Base-by-base conservation (phyloP, 306 rosid species). In the Cyamopsis tetragonoloba region DNA sequence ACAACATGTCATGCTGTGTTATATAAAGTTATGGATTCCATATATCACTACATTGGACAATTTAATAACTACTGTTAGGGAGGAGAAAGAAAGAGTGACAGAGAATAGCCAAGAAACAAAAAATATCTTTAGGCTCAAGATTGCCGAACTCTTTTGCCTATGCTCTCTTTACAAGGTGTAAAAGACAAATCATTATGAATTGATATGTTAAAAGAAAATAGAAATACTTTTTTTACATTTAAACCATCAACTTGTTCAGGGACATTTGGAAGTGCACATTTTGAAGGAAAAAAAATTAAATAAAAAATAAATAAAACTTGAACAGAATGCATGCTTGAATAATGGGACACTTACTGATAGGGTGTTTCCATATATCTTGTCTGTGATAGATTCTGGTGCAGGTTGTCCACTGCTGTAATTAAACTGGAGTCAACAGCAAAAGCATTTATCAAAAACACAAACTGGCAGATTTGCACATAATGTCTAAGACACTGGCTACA, bases 381-480 rank as follows among this genome's bases (percentile, higher is more conserved):
- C 97, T 11, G 97, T 91, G 71, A 95, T 95, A 71, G 99, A 88
- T 76, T 95, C 97, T 6, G 97, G 99, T 56, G 99, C 99, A 75
- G 99, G 97, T 71, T 91, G 99, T 58, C 96, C 97, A 78, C 97
- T 95, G 75, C 88, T 85, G 87, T 95, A 95, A 79, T 90, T 95
- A 71, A 95, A 91, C 99, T 95, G 82, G 50, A 64, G 42, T 47
- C 56, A 78, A 65, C 35, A 73, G 35, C 39, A 77, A 70, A 54
- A 13, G 9, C 6, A 57, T 50, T 73, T 68, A 80, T 80, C 70
- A 87, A 85, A 79, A 59, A 60, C 38, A 71, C 9, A 35, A 49
- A 70, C 63, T 3, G 30, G 34, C 31, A 57, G 35, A 53, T 34
- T 63, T 65, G 17, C 42, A 72, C 41, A 44, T 38, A 64, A 24